Percentiles rank a stretch among this genome's conserved stretches.
These are phyloP conservation scores for Gossypium davidsonii DNA, from an alignment of 441 rosid genomes.

Conservation along the genomic window DNA sequence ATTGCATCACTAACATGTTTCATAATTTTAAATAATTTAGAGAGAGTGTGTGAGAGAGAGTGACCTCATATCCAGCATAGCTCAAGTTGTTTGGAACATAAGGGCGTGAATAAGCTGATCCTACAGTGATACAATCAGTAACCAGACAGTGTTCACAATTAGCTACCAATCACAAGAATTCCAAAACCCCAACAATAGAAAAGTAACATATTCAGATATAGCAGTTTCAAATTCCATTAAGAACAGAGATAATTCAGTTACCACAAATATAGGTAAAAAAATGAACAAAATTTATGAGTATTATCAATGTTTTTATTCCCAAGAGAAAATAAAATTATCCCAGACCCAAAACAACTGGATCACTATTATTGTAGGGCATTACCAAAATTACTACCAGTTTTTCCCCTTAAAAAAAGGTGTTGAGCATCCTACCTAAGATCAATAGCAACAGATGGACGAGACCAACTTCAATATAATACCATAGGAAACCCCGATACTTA, in stretches of 20 bases:
- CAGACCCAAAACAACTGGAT: not conserved
- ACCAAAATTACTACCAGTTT: not conserved
- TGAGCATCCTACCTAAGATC: not conserved
- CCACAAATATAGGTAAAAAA: not conserved
- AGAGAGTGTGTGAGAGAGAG: not conserved
- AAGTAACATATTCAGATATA: not conserved
- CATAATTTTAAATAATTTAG: not conserved
- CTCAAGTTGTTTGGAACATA: not conserved
- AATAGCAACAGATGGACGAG: not conserved
- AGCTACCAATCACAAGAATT: constrained; percentile 6
- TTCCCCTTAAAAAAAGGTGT: not conserved
- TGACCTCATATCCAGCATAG: constrained; percentile 13
- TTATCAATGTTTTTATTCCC: not conserved
- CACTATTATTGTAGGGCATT: not conserved
- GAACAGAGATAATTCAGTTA: not conserved
- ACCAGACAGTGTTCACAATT: not conserved
- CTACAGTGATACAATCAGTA: constrained; percentile 5
- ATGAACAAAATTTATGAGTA: not conserved
- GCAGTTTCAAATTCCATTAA: not conserved
- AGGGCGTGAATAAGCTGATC: not conserved
- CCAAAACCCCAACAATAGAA: not conserved
- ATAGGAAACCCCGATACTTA: too few species aligned
- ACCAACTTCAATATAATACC: too few species aligned
- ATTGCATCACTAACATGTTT: not conserved
- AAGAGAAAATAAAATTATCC: not conserved